Evolutionary conservation across 2,329 filamentous ascomycete species (phyloP).

Genomic region (Orbilia brochopaga): DNA sequence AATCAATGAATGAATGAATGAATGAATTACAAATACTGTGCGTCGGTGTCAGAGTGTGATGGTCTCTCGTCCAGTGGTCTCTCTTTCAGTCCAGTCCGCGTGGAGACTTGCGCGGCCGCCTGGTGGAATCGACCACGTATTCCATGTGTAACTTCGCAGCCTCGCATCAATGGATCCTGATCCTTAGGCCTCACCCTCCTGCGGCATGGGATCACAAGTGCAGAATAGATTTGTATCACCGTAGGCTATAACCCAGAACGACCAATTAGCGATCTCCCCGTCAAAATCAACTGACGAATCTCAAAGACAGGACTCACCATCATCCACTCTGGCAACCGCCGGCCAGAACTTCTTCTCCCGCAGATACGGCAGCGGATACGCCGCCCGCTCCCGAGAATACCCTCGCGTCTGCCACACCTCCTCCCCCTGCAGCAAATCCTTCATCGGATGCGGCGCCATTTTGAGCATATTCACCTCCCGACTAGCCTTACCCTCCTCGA

Average conservation of each 20-base stretch:
- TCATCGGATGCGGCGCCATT: constrained; percentile 83
- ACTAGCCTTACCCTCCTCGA: constrained; percentile 80
- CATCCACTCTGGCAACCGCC: constrained; percentile 81
- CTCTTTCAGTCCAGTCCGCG: too few relatives aligned
- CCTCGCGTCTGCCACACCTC: constrained; percentile 71
- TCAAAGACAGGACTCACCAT: constrained; percentile 67
- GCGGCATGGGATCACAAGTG: constrained; percentile 84
- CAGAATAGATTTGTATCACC: constrained; percentile 94
- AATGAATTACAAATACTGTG: not conserved
- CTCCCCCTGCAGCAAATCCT: constrained; percentile 74
- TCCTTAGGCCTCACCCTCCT: constrained; percentile 55
- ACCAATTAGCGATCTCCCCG: constrained; percentile 54
- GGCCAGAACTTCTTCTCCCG: constrained; percentile 99
- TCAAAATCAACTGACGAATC: constrained; percentile 27
- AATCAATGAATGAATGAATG: not conserved
- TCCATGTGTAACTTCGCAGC: too few relatives aligned
- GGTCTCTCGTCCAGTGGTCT: too few relatives aligned
- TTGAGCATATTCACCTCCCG: constrained; percentile 82
- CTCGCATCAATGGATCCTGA: too few relatives aligned
- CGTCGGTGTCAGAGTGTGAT: too few relatives aligned
- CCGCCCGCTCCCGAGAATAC: constrained; percentile 81
- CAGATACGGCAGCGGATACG: constrained; percentile 81
- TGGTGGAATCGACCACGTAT: not conserved
- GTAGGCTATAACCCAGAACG: constrained; percentile 67
- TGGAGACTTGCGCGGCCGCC: not conserved